These are phyloP conservation scores for Rhododendron kiyosumense DNA, from an alignment of 148 eudicot genomes.

Conservation along the genomic window DNA sequence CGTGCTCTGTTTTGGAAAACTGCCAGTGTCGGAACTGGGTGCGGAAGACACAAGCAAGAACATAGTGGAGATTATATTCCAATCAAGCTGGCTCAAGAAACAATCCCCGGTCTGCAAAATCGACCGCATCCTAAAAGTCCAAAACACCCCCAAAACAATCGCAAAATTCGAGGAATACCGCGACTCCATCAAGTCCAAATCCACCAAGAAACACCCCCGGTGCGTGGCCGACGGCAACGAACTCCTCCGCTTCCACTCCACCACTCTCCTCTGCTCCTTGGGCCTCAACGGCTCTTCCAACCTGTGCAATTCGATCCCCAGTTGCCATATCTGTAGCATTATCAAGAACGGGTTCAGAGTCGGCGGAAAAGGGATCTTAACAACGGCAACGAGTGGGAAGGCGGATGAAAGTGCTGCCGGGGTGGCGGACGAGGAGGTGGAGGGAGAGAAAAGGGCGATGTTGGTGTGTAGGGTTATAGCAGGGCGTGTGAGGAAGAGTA, in stretches of 20 bases:
- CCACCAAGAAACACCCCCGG: slow-evolving; percentile 65
- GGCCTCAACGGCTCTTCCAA: slow-evolving; percentile 81
- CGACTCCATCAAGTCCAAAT: slow-evolving; percentile 65
- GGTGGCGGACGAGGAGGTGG: slow-evolving; percentile 23
- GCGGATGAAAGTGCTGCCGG: slow-evolving; percentile 61
- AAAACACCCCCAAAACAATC: slow-evolving; percentile 71
- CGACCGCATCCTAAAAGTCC: slow-evolving; percentile 81
- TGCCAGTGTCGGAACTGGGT: slow-evolving; percentile 78
- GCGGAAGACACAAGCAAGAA: slow-evolving; percentile 94
- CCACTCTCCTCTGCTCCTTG: slow-evolving; percentile 64
- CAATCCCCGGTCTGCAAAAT: slow-evolving; percentile 81
- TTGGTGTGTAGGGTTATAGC: slow-evolving; percentile 90
- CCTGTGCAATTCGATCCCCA: slow-evolving; percentile 68
- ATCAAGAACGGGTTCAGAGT: slow-evolving; percentile 62
- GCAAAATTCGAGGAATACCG: slow-evolving; percentile 78
- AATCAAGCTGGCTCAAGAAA: slow-evolving; percentile 92
- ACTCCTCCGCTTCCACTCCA: slow-evolving; percentile 81
- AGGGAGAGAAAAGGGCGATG: slow-evolving; percentile 66
- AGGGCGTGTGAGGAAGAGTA: slow-evolving; percentile 63
- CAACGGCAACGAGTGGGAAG: slow-evolving; percentile 83
- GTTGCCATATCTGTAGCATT: slow-evolving; percentile 65
- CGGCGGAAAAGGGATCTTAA: slow-evolving; percentile 50
- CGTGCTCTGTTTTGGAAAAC: background rate
- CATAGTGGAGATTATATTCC: slow-evolving; percentile 98
- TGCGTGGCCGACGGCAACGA: slow-evolving; percentile 96